Percentiles rank a stretch among this genome's conserved stretches.
These are phyloP conservation scores for Cladosporium cucumerinum DNA, from an alignment of 2,329 filamentous ascomycete genomes.

Conservation along the genomic window DNA sequence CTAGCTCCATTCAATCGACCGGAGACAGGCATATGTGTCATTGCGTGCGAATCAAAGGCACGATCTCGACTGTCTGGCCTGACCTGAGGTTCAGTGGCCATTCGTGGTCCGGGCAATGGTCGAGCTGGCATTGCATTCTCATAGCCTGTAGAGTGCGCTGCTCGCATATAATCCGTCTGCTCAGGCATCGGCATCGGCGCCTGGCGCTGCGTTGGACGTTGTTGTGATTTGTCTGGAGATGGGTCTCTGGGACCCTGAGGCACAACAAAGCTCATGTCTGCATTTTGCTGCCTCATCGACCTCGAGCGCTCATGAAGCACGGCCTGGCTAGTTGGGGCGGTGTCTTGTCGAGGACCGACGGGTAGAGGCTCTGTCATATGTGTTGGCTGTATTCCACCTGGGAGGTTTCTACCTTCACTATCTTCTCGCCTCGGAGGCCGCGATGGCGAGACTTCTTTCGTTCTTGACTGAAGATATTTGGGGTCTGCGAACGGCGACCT, in stretches of 20 bases:
- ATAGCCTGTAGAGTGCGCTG: conserved; percentile 13
- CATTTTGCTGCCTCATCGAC: background rate
- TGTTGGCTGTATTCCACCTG: background rate
- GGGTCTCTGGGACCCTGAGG: conserved; percentile 13
- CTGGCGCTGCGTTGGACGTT: conserved; percentile 8
- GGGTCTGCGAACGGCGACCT: conserved; percentile 10
- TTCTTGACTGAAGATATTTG: conserved; percentile 1
- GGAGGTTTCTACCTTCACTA: background rate
- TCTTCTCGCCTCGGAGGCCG: background rate
- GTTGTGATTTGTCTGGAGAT: conserved; percentile 13
- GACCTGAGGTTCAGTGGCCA: conserved; percentile 17
- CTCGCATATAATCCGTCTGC: conserved; percentile 19
- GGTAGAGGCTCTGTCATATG: background rate
- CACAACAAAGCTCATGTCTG: conserved; percentile 5
- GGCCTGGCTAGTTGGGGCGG: background rate
- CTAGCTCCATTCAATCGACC: conserved; percentile 16
- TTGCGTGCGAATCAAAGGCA: conserved; percentile 1
- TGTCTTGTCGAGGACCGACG: background rate
- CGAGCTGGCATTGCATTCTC: conserved; percentile 6
- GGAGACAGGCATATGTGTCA: background rate
- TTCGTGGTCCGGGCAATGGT: conserved; percentile 17
- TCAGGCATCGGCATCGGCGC: background rate
- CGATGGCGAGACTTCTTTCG: background rate
- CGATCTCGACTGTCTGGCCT: conserved; percentile 17
- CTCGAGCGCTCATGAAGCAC: background rate